A percentile compares a stretch with the other conserved stretches of the same genome.
phyloP scores from a whole-genome alignment of 2,329 filamentous ascomycete genomes.

The Apiospora koreana region DNA sequence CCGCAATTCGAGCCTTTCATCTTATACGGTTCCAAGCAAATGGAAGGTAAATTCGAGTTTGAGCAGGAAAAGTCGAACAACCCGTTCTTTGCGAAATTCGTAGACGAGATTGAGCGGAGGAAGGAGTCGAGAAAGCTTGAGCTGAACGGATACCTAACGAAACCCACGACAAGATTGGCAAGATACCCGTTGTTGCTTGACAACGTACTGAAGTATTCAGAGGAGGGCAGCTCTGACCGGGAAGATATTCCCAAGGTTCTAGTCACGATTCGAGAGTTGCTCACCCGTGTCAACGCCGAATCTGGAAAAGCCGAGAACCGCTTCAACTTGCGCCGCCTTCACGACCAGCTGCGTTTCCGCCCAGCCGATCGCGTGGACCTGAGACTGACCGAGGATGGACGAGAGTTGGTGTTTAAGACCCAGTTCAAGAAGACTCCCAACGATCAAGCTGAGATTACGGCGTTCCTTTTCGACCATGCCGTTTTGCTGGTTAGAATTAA shows the following conservation, averaged over 20 bases:
- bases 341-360: conserved; percentile 88
- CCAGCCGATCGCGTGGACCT: conserved; percentile 90
- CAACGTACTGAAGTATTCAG: conserved; percentile 88
- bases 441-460: conserved; percentile 86
- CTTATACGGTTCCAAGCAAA: conserved; percentile 89
- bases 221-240: conserved; percentile 85
- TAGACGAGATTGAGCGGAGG: conserved; percentile 92
- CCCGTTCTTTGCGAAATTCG: conserved; percentile 81
- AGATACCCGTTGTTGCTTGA: conserved; percentile 92
- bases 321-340: conserved; percentile 90
- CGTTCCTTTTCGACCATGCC: conserved; percentile 95
- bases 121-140: conserved; percentile 97
- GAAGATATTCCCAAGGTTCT: conserved; percentile 91
- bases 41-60: conserved; percentile 97
- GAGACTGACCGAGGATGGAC: conserved; percentile 89
- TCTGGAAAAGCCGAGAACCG: conserved; percentile 97
- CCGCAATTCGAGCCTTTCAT: conserved; percentile 96
- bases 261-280: conserved; percentile 79
- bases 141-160: conserved; percentile 95
- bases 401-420: conserved; percentile 93
- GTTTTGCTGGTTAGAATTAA: conserved; percentile 90
- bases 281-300: conserved; percentile 88
- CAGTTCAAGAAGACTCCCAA: conserved; percentile 89
- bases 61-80: conserved; percentile 93
- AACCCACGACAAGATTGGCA: conserved; percentile 92